A percentile compares a stretch with the other conserved stretches of the same genome.
Evolutionary conservation across 202 grass and related monocot species (phyloP).

Genomic region (Eragrostis tef): DNA sequence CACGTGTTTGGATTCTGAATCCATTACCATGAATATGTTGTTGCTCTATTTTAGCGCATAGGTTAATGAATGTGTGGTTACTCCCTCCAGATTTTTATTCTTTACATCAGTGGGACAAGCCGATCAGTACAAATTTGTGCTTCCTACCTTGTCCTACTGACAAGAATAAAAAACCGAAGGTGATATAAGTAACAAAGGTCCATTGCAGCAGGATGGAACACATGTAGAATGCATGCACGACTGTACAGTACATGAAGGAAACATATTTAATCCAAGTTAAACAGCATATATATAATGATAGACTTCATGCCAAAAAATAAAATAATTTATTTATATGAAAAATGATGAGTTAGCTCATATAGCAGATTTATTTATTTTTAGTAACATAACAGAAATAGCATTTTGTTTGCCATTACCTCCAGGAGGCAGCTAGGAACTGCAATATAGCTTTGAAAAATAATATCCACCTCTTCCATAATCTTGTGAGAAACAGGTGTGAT

Average conservation of each 20-base stretch:
- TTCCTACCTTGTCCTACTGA: too few relatives aligned
- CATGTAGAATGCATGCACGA: neutral
- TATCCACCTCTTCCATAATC: conserved; percentile 49
- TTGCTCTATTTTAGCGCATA: neutral
- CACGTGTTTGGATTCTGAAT: neutral
- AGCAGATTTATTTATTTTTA: conserved; percentile 21
- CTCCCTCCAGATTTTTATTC: too few relatives aligned
- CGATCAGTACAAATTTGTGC: too few relatives aligned
- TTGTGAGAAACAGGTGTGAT: conserved; percentile 56
- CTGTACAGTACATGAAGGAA: neutral
- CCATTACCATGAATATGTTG: neutral
- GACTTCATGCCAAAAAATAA: neutral
- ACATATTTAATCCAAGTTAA: neutral
- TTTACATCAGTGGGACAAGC: too few relatives aligned
- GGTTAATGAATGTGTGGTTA: neutral
- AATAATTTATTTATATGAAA: neutral
- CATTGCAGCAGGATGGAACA: neutral
- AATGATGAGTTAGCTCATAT: too few relatives aligned
- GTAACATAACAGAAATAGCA: conserved; percentile 3
- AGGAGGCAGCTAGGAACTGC: conserved; percentile 54
- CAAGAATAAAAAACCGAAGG: too few relatives aligned
- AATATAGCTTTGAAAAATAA: conserved; percentile 60
- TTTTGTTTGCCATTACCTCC: conserved; percentile 48
- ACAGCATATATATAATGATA: conserved; percentile 8
- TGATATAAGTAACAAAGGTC: neutral